These are phyloP conservation scores for Onygenales sp. DNA, from an alignment of 2,329 filamentous ascomycete genomes.

Conservation along the genomic window DNA sequence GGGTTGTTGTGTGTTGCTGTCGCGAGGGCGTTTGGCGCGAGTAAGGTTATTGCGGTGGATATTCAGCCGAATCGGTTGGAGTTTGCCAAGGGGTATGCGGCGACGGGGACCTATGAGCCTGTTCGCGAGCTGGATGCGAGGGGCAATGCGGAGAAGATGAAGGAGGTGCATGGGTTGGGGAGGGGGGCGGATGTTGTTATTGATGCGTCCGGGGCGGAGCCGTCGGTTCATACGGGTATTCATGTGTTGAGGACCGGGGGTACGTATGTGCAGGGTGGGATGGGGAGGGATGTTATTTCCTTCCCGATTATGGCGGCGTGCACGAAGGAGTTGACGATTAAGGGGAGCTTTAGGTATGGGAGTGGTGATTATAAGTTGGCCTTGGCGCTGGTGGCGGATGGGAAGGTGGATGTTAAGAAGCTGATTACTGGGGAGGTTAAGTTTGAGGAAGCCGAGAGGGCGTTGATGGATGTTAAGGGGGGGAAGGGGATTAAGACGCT, in stretches of 20 bases:
- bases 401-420: conserved; percentile 65
- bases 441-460: conserved; percentile 74
- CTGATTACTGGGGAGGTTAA: conserved; percentile 68
- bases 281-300: conserved; percentile 78
- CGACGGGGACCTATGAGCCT: conserved; percentile 47
- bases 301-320: conserved; percentile 91
- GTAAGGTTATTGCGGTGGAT: conserved; percentile 76
- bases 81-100: conserved; percentile 63
- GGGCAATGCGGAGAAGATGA: conserved; percentile 65
- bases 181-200: conserved; percentile 67
- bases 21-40: conserved; percentile 74
- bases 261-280: conserved; percentile 75
- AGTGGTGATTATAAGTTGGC: conserved; percentile 80
- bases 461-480: conserved; percentile 76
- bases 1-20: conserved; percentile 82
- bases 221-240: conserved; percentile 65
- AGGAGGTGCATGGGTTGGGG: conserved; percentile 53
- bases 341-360: conserved; percentile 83
- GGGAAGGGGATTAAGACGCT: conserved; percentile 54
- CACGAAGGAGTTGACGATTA: conserved; percentile 77
- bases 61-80: conserved; percentile 70
- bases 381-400: conserved; percentile 62
- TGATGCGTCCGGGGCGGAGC: conserved; percentile 70
- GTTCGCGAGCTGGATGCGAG: conserved; percentile 50
- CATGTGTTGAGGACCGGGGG: conserved; percentile 63